Evolutionary conservation across 305 asterid genomes (phyloP).

Genomic region (Euphrasia arctica): DNA sequence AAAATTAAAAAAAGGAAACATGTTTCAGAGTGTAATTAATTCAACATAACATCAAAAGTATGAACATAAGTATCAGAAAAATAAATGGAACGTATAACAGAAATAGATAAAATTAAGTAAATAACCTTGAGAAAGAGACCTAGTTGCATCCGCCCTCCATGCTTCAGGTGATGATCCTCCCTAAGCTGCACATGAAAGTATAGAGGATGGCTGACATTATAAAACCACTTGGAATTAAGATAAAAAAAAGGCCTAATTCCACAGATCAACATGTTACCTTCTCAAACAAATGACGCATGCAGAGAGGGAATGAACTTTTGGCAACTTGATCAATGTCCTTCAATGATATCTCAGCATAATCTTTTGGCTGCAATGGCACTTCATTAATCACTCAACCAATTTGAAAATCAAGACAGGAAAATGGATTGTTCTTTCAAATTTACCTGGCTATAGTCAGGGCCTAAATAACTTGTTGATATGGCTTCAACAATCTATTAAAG

Average conservation of each 20-base stretch:
- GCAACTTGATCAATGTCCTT: conserved; percentile 90
- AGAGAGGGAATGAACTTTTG: conserved; percentile 83
- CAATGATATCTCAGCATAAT: conserved; percentile 60
- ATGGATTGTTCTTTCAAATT: conserved; percentile 26
- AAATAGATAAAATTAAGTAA: conserved; percentile 13
- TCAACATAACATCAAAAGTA: conserved; percentile 16
- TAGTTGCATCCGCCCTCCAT: conserved; percentile 95
- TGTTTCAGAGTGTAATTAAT: conserved; percentile 1
- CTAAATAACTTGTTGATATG: conserved; percentile 82
- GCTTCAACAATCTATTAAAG: conserved; percentile 74
- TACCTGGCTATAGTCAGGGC: conserved; percentile 97
- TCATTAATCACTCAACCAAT: conserved; percentile 32
- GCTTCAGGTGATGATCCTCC: conserved; percentile 99
- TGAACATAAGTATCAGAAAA: conserved; percentile 3
- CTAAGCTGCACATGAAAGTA: conserved; percentile 57
- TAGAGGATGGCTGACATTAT: conserved; percentile 15
- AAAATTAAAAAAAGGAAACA: conserved; percentile 15
- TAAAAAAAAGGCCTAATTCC: conserved; percentile 18
- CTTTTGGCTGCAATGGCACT: conserved; percentile 60
- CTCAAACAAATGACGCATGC: conserved; percentile 91
- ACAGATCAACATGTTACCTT: conserved; percentile 48
- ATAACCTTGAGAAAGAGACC: conserved; percentile 92
- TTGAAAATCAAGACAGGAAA: conserved; percentile 17
- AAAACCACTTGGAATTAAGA: conserved; percentile 12
- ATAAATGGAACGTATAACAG: conserved; percentile 1